Conservation (phyloP, 495 filamentous ascomycete genomes). For the Aspergillus leporis region DNA sequence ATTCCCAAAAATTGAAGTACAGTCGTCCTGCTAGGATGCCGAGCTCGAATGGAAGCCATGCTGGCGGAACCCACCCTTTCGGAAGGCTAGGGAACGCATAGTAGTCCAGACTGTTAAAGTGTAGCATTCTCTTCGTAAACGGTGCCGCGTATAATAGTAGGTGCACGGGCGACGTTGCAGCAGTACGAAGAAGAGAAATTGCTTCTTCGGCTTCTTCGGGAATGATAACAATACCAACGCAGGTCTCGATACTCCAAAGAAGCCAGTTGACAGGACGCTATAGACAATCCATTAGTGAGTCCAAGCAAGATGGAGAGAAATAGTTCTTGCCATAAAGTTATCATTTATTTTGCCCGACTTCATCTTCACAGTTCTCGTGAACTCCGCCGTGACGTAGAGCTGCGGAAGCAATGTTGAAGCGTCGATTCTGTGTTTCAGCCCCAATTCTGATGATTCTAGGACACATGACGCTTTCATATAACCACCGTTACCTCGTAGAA, state of each 20-base stretch:
- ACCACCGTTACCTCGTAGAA: conserved; percentile 22
- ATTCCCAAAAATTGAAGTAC: conserved; percentile 52
- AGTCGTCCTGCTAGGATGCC: conserved; percentile 57
- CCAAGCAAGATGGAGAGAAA: no score
- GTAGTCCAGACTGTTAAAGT: conserved; percentile 8
- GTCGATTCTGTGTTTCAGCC: conserved; percentile 34
- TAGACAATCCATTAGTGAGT: conserved; percentile 2
- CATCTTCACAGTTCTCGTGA: conserved; percentile 34
- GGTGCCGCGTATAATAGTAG: conserved; percentile 12
- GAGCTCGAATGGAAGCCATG: conserved; percentile 52
- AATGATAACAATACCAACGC: conserved; percentile 50
- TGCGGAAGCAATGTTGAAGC: conserved; percentile 18
- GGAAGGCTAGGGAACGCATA: conserved; percentile 8
- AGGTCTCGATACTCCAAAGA: conserved; percentile 33
- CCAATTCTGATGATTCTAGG: conserved; percentile 32
- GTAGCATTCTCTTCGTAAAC: conserved; percentile 8
- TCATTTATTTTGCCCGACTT: conserved; percentile 26
- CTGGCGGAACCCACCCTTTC: conserved; percentile 32
- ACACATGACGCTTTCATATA: conserved; percentile 29
- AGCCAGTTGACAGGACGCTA: conserved; percentile 53
- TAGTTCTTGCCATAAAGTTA: conserved; percentile 38
- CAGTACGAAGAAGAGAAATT: conserved; percentile 39
- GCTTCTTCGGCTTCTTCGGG: conserved; percentile 56
- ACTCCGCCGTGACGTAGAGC: conserved; percentile 43
- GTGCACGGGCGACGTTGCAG: neutral